Percentiles rank a stretch among this genome's conserved stretches.
These are phyloP conservation scores for Suillus weaverae DNA, from an alignment of 768 basidiomycete species.

Conservation along the genomic window DNA sequence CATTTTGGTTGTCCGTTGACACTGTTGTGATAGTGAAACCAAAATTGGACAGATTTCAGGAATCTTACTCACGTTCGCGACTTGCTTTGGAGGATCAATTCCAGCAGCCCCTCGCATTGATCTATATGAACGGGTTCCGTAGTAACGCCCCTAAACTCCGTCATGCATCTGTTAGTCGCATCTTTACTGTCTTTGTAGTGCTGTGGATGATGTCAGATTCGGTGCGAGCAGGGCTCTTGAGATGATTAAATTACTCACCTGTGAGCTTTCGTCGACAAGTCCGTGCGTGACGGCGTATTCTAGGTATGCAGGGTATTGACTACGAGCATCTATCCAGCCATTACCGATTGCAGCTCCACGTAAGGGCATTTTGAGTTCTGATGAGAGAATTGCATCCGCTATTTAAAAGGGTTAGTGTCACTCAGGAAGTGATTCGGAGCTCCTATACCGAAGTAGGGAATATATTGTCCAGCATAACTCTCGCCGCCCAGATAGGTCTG, in stretches of 20 bases:
- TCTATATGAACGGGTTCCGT: conserved; percentile 56
- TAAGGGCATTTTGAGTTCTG: conserved; percentile 59
- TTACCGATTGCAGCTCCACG: conserved; percentile 92
- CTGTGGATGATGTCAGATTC: conserved; percentile 33
- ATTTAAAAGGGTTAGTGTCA: conserved; percentile 1
- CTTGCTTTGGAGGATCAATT: conserved; percentile 35
- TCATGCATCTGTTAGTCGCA: conserved; percentile 59
- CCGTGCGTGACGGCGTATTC: conserved; percentile 84
- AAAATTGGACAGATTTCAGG: not conserved
- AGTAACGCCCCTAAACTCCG: conserved; percentile 35
- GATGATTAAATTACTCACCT: conserved; percentile 43
- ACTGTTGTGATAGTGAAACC: conserved; percentile 36
- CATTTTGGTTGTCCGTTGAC: conserved; percentile 73
- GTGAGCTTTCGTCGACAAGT: conserved; percentile 68
- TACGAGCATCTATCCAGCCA: conserved; percentile 92
- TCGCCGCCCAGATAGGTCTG: conserved; percentile 97
- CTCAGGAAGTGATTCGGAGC: not conserved
- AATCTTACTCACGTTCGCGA: conserved; percentile 23
- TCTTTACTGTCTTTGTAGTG: conserved; percentile 60
- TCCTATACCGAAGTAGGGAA: conserved; percentile 84
- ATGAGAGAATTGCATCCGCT: conserved; percentile 79
- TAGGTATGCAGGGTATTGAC: conserved; percentile 87
- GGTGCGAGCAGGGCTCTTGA: conserved; percentile 1
- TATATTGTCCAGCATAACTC: conserved; percentile 96
- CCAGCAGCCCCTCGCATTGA: conserved; percentile 62